These are phyloP conservation scores for Dorcoceras hygrometricum DNA, from an alignment of 257 asterid species.

Conservation along the genomic window DNA sequence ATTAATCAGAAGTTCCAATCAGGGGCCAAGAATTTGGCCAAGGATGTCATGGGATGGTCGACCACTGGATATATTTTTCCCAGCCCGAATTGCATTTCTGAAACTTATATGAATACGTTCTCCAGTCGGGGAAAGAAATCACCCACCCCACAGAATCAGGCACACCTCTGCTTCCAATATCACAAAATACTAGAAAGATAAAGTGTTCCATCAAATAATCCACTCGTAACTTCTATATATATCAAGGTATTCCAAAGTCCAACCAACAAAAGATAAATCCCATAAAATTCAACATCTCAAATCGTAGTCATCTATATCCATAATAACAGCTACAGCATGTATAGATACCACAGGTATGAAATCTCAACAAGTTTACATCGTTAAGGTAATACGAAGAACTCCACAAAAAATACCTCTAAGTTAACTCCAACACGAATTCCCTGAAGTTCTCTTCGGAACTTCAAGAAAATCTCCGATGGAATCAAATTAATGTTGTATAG, in stretches of 20 bases:
- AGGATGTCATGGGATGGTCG: background rate
- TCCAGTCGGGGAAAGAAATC: background rate
- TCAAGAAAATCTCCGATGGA: slow-evolving; percentile 79
- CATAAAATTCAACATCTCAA: slow-evolving; percentile 1
- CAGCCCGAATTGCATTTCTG: background rate
- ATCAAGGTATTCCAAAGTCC: background rate
- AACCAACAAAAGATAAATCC: slow-evolving; percentile 1
- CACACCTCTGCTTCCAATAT: background rate
- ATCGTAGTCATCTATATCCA: background rate
- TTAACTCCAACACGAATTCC: slow-evolving; percentile 83
- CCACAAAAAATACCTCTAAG: slow-evolving; percentile 54
- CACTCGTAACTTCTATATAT: background rate
- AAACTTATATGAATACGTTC: no score
- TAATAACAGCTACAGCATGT: background rate
- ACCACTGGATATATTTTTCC: background rate
- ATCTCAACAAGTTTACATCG: background rate
- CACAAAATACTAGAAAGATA: background rate
- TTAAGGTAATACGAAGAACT: background rate
- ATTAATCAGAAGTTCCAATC: background rate
- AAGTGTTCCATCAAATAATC: slow-evolving; percentile 9
- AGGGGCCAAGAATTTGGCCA: background rate
- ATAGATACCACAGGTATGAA: no score
- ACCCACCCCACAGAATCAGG: background rate
- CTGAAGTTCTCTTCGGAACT: slow-evolving; percentile 75
- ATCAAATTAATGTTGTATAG: slow-evolving; percentile 81